These are phyloP conservation scores for Boletus reticuloceps DNA, from an alignment of 768 basidiomycete genomes.

Conservation along the genomic window DNA sequence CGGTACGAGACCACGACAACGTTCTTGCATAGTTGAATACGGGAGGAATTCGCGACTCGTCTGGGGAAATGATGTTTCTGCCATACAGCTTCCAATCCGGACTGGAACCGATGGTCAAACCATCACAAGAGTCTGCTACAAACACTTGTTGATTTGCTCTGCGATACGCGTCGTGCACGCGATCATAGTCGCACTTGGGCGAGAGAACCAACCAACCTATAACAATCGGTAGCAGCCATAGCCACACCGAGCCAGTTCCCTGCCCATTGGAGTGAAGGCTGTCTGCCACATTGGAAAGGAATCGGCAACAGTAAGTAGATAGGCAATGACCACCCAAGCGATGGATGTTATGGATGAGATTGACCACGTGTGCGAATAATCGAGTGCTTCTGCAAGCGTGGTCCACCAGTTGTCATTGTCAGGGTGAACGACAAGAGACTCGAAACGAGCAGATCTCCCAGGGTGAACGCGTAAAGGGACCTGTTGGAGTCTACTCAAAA, in stretches of 20 bases:
- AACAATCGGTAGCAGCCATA: conserved; percentile 43
- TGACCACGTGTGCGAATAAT: conserved; percentile 41
- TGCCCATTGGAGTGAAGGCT: conserved; percentile 29
- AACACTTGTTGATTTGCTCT: conserved; percentile 10
- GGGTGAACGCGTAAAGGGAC: conserved; percentile 35
- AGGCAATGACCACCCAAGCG: conserved; percentile 44
- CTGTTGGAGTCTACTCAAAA: conserved; percentile 43
- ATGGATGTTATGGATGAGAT: conserved; percentile 40
- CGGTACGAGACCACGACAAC: conserved; percentile 19
- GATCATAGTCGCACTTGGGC: conserved; percentile 36
- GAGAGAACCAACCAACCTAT: conserved; percentile 41
- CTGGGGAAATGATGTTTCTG: conserved; percentile 13
- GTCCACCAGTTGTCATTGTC: conserved; percentile 45
- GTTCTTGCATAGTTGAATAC: conserved; percentile 25
- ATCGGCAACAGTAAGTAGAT: conserved; percentile 21
- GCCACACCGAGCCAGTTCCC: conserved; percentile 40
- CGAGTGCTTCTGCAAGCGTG: conserved; percentile 30
- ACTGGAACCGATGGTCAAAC: conserved; percentile 13
- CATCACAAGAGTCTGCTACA: background rate
- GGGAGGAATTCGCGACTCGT: conserved; percentile 24
- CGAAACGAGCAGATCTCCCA: conserved; percentile 27
- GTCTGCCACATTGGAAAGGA: too few species aligned
- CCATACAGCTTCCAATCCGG: background rate
- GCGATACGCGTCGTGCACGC: conserved; percentile 22
- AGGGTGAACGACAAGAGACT: conserved; percentile 42